Base-by-base conservation (phyloP, 2,329 filamentous ascomycete genomes). In the Herpotrichia juniperi region DNA sequence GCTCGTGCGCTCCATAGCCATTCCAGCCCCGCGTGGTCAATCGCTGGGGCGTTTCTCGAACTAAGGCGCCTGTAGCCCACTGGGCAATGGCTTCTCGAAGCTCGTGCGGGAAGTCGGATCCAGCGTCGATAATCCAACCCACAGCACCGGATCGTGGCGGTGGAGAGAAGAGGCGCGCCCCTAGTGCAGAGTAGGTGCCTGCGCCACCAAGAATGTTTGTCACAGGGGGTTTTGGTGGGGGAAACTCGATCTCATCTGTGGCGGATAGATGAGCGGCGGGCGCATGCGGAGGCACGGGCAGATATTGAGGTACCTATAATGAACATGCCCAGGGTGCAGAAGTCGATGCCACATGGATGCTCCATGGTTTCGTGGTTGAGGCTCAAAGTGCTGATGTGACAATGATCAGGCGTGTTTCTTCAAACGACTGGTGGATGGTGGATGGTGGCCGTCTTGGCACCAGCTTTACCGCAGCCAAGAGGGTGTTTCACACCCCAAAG, bases 1-100 rank as follows among this genome's bases (percentile, higher is more conserved):
- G 84, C 53, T 86, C 85, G 46, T 85, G 81, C 26, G 84, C 82
- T 31, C 87, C 85, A 69, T 97, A 97, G 44, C 90, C 90, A 71
- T 97, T 97, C 91, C 91, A 96, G 40, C 89, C 93, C 40, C 91
- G 85, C 0, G 94, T 99, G 2, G 93, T 97, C 44, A 90, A 79
- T 21, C 90, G 85, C 6, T 81, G 73, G 1, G 80, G 78, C 48
- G 89, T 86, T 43, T 84, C 76, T 47, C 92, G 84, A 58, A 94
- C 77, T 14, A 91, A 67, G 17, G 85, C 89, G 5, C 84, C 84
- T 1, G 93, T 96, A 14, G 86, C 76, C 93, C 94, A 97, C 37
- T 83, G 81, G 12, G 82, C 75, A 59, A 99, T 86, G 37, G 83
- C 79, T 2, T 80, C 68, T 42, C 83, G 81, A 46, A 96, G 79